phyloP scores from a whole-genome alignment of 1,139 yeast species.

The Debaryomyces subglobosus region DNA sequence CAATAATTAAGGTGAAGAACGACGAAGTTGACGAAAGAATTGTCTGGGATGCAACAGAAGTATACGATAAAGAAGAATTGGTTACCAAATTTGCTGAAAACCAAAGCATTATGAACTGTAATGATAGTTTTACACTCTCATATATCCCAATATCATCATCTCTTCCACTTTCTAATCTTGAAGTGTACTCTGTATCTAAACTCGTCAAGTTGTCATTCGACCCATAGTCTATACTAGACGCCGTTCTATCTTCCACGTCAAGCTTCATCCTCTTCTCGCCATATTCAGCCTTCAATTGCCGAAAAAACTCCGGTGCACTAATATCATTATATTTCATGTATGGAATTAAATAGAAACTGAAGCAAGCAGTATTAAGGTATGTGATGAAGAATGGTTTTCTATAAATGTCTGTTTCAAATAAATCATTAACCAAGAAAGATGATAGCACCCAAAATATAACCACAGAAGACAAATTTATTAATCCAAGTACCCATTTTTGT shows the following conservation, averaged over 20 bases:
- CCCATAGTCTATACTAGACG: slow-evolving; percentile 19
- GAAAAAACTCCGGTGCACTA: slow-evolving; percentile 25
- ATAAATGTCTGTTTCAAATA: slow-evolving; percentile 69
- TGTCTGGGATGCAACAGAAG: slow-evolving; percentile 92
- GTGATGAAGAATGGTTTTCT: slow-evolving; percentile 94
- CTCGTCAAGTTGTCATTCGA: slow-evolving; percentile 24
- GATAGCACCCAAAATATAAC: slow-evolving; percentile 88
- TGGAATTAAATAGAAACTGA: slow-evolving; percentile 75
- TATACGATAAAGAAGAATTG: slow-evolving; percentile 82
- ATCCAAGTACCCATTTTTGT: slow-evolving; percentile 75
- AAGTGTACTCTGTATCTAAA: slow-evolving; percentile 21
- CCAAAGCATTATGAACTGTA: slow-evolving; percentile 87
- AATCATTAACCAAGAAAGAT: slow-evolving; percentile 74
- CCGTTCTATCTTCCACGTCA: slow-evolving; percentile 14
- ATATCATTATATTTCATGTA: slow-evolving; percentile 38
- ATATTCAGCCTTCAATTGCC: slow-evolving; percentile 25
- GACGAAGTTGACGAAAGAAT: slow-evolving; percentile 90
- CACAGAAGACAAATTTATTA: slow-evolving; percentile 70
- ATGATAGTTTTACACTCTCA: slow-evolving; percentile 64
- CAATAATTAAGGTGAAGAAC: slow-evolving; percentile 87
- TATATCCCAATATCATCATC: slow-evolving; percentile 32
- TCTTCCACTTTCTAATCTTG: slow-evolving; percentile 17
- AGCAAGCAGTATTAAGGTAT: slow-evolving; percentile 85
- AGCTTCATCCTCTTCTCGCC: slow-evolving; percentile 7
- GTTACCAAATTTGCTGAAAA: slow-evolving; percentile 85